Percentiles rank a stretch among this genome's conserved stretches.
phyloP scores from a whole-genome alignment of 768 basidiomycete species.

The Hericium erinaceus region DNA sequence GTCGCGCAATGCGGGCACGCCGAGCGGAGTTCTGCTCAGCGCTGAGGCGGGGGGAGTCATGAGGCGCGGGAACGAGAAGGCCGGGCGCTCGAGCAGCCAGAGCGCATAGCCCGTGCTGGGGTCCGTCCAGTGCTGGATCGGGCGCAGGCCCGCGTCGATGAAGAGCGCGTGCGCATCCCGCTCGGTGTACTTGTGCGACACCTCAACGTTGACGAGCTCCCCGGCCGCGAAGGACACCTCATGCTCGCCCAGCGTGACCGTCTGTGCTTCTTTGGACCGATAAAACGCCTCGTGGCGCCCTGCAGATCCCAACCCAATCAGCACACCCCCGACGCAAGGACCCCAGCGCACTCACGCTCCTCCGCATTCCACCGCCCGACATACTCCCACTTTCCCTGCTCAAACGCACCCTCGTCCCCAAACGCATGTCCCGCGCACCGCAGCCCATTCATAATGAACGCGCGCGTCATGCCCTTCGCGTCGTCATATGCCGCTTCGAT shows the following conservation, averaged over 20 bases:
- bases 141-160: constrained; percentile 63
- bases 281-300: constrained; percentile 83
- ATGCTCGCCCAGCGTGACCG: constrained; percentile 35
- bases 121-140: constrained; percentile 83
- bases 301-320: constrained; percentile 17
- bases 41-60: constrained; percentile 25
- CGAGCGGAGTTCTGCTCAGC: constrained; percentile 37
- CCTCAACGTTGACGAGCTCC: constrained; percentile 81
- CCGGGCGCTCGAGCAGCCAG: constrained; percentile 86
- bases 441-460: constrained; percentile 85
- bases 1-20: constrained; percentile 63
- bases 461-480: constrained; percentile 54
- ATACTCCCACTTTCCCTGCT: constrained; percentile 69
- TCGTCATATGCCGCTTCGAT: constrained; percentile 90
- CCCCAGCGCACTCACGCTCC: constrained; percentile 27
- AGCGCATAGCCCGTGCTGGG: constrained; percentile 63
- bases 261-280: constrained; percentile 53
- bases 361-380: constrained; percentile 48
- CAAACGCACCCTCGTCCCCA: constrained; percentile 57
- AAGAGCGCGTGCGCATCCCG: constrained; percentile 64
- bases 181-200: constrained; percentile 86
- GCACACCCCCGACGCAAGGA: neutral
- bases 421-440: constrained; percentile 57
- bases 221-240: constrained; percentile 49
- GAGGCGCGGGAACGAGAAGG: constrained; percentile 66